A percentile compares a stretch with the other conserved stretches of the same genome.
Conservation (phyloP, 2,329 filamentous ascomycete genomes). For the Thelonectria blattea region DNA sequence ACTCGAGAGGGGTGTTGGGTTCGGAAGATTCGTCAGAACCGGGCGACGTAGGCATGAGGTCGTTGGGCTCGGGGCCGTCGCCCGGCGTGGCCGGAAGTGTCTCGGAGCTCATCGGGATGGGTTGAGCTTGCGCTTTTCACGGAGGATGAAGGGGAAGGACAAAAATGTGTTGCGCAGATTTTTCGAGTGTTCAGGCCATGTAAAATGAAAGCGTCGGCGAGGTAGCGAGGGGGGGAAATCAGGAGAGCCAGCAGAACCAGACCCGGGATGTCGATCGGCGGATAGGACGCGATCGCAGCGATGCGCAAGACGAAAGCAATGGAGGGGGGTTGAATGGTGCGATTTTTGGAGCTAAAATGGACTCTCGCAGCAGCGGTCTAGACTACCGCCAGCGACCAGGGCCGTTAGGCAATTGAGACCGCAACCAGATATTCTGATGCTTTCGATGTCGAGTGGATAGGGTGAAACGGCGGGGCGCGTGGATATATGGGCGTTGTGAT, state of each 20-base stretch:
- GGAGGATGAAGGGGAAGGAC: background rate
- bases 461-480: conserved; percentile 15
- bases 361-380: conserved; percentile 37
- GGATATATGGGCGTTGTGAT: background rate
- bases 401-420: conserved; percentile 24
- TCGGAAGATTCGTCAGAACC: conserved; percentile 55
- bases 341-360: conserved; percentile 38
- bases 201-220: conserved; percentile 20
- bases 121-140: conserved; percentile 3
- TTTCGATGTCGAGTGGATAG: conserved; percentile 13
- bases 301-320: conserved; percentile 34
- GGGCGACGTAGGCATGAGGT: conserved; percentile 50
- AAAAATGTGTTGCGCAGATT: conserved; percentile 3
- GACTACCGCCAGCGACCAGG: conserved; percentile 27
- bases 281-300: conserved; percentile 36
- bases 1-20: conserved; percentile 55
- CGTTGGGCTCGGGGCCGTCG: conserved; percentile 46
- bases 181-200: conserved; percentile 10
- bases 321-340: conserved; percentile 38
- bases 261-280: conserved; percentile 32
- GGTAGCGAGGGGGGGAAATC: conserved; percentile 23
- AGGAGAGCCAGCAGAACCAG: conserved; percentile 23
- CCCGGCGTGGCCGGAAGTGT: conserved; percentile 55
- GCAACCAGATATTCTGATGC: conserved; percentile 12
- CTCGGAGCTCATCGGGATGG: conserved; percentile 39